Evolutionary conservation across 768 basidiomycete genomes (phyloP), one percentile per base, ranked within the genome.

Genomic region (Exidia glandulosa): DNA sequence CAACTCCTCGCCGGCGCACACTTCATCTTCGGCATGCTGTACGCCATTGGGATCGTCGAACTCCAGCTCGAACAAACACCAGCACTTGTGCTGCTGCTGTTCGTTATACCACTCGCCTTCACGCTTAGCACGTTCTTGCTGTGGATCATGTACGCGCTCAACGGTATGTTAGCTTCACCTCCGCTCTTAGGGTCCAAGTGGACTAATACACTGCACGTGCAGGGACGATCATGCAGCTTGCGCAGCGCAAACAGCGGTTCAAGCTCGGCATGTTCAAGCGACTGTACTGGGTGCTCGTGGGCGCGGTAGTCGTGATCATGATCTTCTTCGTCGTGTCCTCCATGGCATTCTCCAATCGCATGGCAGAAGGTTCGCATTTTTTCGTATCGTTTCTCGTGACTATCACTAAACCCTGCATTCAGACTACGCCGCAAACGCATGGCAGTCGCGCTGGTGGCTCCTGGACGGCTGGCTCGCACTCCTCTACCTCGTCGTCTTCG

Each of bases 101-200:
- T 98, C 69, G 89, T 98, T 63, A 85, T 97, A 61, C 96, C 96
- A 4, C 78, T 99, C 56, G 90, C 95, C 1, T 88, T 98, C 73
- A 94, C 93, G 1, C 78, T 99, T n/a, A 95, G 93, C 60, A 86
- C 87, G 1, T 99, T 97, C 78, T 79, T 99, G 29, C 79, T 95
- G 63, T 98, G 95, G 95, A 97, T 95, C 57, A 82, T 95, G 75
- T 87, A 94, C 70, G 82, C 89, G 12, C 76, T 96, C 56, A 94
- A 92, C 66, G 86, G 92, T 92, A 63, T 31, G 79, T 71, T 58
- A 16, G 5, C 60, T 31, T 2, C 52, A 34, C 12, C 19, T 41
- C 9, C 37, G 3, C 34, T 1, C 29, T 27, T 14, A 25, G 23
- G 1, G 29, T 25, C 27, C 27, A 54, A 2, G n/a, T 45, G 52